Evolutionary conservation across 1,284 basidiomycete species (phyloP), one percentile per base, ranked within the genome.

Genomic region (Ganoderma sp.): DNA sequence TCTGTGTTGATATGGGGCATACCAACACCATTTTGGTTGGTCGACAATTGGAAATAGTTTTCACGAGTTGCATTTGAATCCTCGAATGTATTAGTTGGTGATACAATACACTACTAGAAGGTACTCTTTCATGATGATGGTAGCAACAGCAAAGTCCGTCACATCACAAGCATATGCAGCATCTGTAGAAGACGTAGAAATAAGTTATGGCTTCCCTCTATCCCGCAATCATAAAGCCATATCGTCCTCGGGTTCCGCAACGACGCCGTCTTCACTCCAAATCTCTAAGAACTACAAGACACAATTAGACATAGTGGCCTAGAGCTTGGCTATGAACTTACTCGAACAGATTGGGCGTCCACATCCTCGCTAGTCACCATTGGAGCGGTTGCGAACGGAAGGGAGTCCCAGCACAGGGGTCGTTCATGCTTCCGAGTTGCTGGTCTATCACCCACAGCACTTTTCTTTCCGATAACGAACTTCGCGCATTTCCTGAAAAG

Each of bases 381-480:
- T 1, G 88, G 85, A 32, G 76, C 77, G 19, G 81, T 84, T 0
- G 90, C 91, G 74, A 87, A 93, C 1, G 90, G 87, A 64, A 95
- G 77, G 32, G 90, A 85, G 17, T 89, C 85, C 91, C 93, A 95
- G 19, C 85, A 83, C 58, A 94, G 84, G 0, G 87, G 83, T 43
- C 83, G 81, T 14, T 90, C 88, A 73, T 90, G 84, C 22, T 87
- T 86, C 71, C 87, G 88, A 4, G 83, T 78, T 2, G 89, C 91
- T n/a, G 92, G 85, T 76, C 89, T 92, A 78, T 98, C 96, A 0
- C 95, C 95, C 3, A 91, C 76, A 0, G 91, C 87, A 64, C 89
- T 93, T 80, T 97, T 97, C 85, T 97, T 97, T 28, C 92, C 92
- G 3, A 90, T 79, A 2, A 90, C 84, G 75, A 93, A 96, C 79